Base-by-base conservation (phyloP, 2,329 filamentous ascomycete genomes). In the Exophiala xenobiotica region DNA sequence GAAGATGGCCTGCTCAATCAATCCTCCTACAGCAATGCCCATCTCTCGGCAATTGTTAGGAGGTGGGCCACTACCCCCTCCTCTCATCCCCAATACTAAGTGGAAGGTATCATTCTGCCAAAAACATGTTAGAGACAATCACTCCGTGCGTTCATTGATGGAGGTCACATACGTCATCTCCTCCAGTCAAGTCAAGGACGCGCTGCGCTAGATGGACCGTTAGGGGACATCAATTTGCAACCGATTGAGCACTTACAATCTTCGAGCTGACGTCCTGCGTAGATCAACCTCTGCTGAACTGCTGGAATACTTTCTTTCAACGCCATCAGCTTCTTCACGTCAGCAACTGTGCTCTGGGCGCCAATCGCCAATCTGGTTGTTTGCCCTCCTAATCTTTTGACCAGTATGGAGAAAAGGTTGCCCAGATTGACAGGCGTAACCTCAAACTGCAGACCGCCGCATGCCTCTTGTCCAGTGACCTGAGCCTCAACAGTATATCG, bases 401-500 rank as follows among this genome's bases (percentile, higher is more conserved):
- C 27, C 3, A 3, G 11, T 31, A 9, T 9, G 4, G 3, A 14
- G 27, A 31, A 8, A n/a, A 19, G 43, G 7, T 4, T 5, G 5
- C 26, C 11, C 4, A 4, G n/a, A 5, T 31, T 14, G 12, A 9
- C 22, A 2, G 68, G 70, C 0, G 67, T 72, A 16, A 78, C 65
- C 49, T 77, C 74, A 31, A 78, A 63, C 49, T 75, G 74, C 2
- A 78, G 51, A 3, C 73, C 73, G 12, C 70, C 69, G 4, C 67
- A 54, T 2, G 55, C 53, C 18, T 78, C 74, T 33, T 67, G 47
- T 3, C 73, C 72, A 0, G 70, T 76, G 4, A 76, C 56, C 56
- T 78, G 75, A 2, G 66, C 65, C 58, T 78, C 75, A 6, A 78
- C 67, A 0, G 70, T 69, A 46, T 75, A 74, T 1, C 73, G 72